These are phyloP conservation scores for Rosa hybrid DNA, from an alignment of 331 rosid species.

Conservation along the genomic window DNA sequence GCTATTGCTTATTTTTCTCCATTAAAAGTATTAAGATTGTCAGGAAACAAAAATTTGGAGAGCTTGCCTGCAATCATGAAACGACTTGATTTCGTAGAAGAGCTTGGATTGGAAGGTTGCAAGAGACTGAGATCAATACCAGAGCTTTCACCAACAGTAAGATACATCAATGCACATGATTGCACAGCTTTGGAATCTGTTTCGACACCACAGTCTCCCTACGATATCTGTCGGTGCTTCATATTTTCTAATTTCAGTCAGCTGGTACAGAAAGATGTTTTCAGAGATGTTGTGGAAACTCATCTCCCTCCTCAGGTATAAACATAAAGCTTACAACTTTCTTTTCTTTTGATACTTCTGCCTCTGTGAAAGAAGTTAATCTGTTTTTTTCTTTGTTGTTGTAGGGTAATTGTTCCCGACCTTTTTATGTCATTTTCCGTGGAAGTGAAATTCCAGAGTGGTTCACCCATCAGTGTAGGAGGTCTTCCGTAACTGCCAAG, in stretches of 20 bases:
- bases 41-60: background rate
- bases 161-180: background rate
- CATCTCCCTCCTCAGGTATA: background rate
- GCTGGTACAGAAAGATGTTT: too few species aligned
- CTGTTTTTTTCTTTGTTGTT: too few species aligned
- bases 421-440: background rate
- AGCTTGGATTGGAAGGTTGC: background rate
- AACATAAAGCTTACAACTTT: too few species aligned
- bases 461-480: background rate
- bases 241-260: background rate
- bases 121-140: background rate
- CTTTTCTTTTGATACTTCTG: too few species aligned
- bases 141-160: background rate
- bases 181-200: background rate
- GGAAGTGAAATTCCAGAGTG: background rate
- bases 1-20: background rate
- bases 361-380: too few species aligned
- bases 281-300: background rate
- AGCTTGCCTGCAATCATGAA: background rate
- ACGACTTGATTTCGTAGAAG: accelerated
- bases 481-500: background rate
- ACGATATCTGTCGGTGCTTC: background rate
- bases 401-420: background rate
- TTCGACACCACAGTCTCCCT: background rate
- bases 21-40: background rate